These are phyloP conservation scores for Cercospora canescens DNA, from an alignment of 2,329 filamentous ascomycete genomes.

Conservation along the genomic window DNA sequence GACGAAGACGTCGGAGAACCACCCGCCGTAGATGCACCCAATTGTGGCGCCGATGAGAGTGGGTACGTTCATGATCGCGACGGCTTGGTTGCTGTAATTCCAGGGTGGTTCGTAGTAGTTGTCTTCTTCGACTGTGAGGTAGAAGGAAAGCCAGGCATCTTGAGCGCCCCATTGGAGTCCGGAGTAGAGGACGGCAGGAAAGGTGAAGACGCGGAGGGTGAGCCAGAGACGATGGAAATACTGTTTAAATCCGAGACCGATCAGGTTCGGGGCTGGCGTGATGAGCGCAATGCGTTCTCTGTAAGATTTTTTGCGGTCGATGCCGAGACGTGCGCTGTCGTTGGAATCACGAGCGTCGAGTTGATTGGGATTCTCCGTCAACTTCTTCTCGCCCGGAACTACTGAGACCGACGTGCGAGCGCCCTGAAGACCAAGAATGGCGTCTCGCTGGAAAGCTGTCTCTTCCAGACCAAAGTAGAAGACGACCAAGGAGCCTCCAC, in stretches of 20 bases:
- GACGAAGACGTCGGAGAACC: slow-evolving; percentile 58
- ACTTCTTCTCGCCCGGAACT: slow-evolving; percentile 20
- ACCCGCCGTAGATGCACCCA: slow-evolving; percentile 59
- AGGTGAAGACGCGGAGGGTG: slow-evolving; percentile 58
- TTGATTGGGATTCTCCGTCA: neutral
- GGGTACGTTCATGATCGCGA: slow-evolving; percentile 60
- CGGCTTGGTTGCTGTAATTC: slow-evolving; percentile 55
- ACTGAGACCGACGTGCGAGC: neutral
- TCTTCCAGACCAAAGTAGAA: slow-evolving; percentile 57
- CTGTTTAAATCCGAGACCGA: slow-evolving; percentile 55
- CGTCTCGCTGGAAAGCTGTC: slow-evolving; percentile 50
- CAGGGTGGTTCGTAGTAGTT: slow-evolving; percentile 56
- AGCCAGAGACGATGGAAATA: slow-evolving; percentile 56
- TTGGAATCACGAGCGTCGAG: slow-evolving; percentile 6
- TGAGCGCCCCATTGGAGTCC: slow-evolving; percentile 62
- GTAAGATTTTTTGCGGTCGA: slow-evolving; percentile 49
- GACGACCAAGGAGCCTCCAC: slow-evolving; percentile 48
- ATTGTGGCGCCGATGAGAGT: slow-evolving; percentile 56
- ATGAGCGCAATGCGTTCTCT: slow-evolving; percentile 57
- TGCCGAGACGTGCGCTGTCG: slow-evolving; percentile 10
- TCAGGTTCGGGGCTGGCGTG: slow-evolving; percentile 56
- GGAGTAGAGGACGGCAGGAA: slow-evolving; percentile 59
- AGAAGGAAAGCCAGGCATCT: slow-evolving; percentile 62
- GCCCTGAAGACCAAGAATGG: slow-evolving; percentile 35
- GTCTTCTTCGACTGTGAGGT: slow-evolving; percentile 59